phyloP scores from a whole-genome alignment of 345 rosid genomes.

The Salix arbutifolia region DNA sequence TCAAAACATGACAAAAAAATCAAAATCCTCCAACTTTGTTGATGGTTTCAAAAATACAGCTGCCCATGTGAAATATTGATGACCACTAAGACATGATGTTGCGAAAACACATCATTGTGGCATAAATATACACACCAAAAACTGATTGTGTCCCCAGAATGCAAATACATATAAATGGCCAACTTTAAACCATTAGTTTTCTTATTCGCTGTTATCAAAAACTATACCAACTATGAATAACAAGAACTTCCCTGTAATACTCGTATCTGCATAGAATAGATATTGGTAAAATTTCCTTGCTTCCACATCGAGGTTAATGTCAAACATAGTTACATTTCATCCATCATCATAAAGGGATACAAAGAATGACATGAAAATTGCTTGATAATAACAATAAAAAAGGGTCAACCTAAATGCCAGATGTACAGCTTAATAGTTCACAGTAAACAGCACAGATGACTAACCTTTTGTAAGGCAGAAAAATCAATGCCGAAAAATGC shows the following conservation, averaged over 20 bases:
- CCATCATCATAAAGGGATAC: neutral
- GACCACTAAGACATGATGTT: neutral
- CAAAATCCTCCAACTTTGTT: neutral
- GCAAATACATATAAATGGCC: neutral
- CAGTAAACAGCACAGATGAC: constrained; percentile 7
- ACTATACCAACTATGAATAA: neutral
- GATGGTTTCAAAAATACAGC: neutral
- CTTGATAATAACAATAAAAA: no score
- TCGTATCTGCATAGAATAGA: neutral
- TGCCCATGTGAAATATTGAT: neutral
- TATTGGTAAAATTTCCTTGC: neutral
- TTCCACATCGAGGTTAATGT: neutral
- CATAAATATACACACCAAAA: neutral
- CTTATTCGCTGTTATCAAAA: neutral
- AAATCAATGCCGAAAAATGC: constrained; percentile 96
- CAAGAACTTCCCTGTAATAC: neutral
- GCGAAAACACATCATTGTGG: neutral
- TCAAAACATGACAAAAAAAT: neutral
- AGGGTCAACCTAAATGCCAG: neutral
- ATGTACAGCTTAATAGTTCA: neutral
- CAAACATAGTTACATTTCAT: neutral
- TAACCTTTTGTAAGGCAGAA: constrained; percentile 88
- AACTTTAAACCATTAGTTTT: neutral
- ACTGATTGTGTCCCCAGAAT: neutral
- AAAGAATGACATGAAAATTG: neutral